Evolutionary conservation across 2,329 filamentous ascomycete genomes (phyloP).

Genomic region (Camillea tinctor): DNA sequence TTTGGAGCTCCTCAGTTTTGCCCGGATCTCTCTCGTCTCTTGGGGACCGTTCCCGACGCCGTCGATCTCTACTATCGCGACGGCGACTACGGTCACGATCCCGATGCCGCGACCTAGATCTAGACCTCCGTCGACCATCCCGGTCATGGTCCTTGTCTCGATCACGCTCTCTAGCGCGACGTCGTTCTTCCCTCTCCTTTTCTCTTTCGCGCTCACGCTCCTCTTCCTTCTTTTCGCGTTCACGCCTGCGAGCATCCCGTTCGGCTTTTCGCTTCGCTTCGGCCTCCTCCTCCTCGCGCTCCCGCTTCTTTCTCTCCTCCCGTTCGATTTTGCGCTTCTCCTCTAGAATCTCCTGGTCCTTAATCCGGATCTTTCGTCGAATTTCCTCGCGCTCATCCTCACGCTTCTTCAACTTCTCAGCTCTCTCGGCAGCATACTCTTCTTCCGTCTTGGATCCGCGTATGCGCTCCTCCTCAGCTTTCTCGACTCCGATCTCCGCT

Average conservation of each 20-base stretch:
- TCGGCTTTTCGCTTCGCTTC: conserved; percentile 51
- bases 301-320: conserved; percentile 53
- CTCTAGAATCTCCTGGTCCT: conserved; percentile 60
- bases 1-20: conserved; percentile 46
- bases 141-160: conserved; percentile 28
- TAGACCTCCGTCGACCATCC: conserved; percentile 29
- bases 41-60: conserved; percentile 32
- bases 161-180: conserved; percentile 40
- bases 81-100: conserved; percentile 35
- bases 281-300: conserved; percentile 48
- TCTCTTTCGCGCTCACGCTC: conserved; percentile 45
- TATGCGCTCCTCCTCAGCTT: conserved; percentile 61
- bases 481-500: conserved; percentile 67
- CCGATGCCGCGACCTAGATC: conserved; percentile 33
- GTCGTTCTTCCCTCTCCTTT: conserved; percentile 55
- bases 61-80: conserved; percentile 32
- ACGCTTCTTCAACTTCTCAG: conserved; percentile 57
- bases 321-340: conserved; percentile 59
- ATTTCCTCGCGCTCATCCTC: conserved; percentile 62
- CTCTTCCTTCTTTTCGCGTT: conserved; percentile 37
- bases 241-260: conserved; percentile 47
- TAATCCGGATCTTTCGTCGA: conserved; percentile 57
- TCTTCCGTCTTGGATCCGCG: conserved; percentile 72
- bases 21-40: conserved; percentile 37
- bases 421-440: conserved; percentile 68